Conservation (phyloP, 495 filamentous ascomycete species). For the Hyaloscypha variabilis region DNA sequence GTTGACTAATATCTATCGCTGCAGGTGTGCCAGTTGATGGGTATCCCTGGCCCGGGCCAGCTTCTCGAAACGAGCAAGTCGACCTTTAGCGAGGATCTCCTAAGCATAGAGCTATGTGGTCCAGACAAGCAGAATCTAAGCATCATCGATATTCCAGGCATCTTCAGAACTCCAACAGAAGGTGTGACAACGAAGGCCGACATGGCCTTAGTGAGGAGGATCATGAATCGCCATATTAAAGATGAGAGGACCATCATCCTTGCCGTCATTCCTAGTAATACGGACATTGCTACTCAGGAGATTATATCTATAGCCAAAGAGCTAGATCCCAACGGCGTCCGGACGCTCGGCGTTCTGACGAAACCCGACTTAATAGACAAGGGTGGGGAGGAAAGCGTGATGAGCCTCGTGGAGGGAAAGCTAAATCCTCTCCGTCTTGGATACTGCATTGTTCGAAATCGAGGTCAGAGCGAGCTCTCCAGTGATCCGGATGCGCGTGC, state of each 20-base stretch:
- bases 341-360: conserved; percentile 62
- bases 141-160: conserved; percentile 56
- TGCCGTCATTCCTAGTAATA: conserved; percentile 56
- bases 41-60: conserved; percentile 1
- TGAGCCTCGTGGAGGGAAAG: conserved; percentile 11
- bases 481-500: background rate
- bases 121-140: conserved; percentile 50
- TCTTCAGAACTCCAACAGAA: conserved; percentile 45
- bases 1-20: conserved; percentile 36
- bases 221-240: conserved; percentile 7
- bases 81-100: conserved; percentile 48
- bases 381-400: conserved; percentile 39
- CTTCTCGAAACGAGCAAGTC: conserved; percentile 5
- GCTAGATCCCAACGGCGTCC: conserved; percentile 46
- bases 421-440: conserved; percentile 9
- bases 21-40: conserved; percentile 36
- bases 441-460: conserved; percentile 2
- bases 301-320: conserved; percentile 55
- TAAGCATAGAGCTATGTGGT: conserved; percentile 53
- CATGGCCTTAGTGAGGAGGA: conserved; percentile 8
- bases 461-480: conserved; percentile 5
- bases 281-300: conserved; percentile 62
- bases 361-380: conserved; percentile 62
- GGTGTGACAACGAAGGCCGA: conserved; percentile 9
- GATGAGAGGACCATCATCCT: conserved; percentile 4